Conservation (phyloP, 106 monocot genomes). For the Ottelia alismoides region DNA sequence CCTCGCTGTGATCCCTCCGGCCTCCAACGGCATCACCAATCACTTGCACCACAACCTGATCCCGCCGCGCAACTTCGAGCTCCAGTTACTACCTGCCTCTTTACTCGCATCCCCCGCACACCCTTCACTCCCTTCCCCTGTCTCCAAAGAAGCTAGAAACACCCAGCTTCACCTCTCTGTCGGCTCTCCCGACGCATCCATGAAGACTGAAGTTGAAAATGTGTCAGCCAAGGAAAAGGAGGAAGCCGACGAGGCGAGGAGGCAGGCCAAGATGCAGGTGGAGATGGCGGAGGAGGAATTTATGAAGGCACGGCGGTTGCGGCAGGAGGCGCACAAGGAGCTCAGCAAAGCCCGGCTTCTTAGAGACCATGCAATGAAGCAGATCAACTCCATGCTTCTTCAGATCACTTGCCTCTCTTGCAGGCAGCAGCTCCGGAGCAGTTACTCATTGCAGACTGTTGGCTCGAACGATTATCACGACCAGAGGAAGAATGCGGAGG, state of each 20-base stretch:
- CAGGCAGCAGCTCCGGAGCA: constrained; percentile 31
- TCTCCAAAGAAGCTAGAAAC: not conserved
- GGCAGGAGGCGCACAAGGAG: constrained; percentile 61
- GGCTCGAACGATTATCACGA: too few species aligned
- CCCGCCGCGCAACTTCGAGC: constrained; percentile 22
- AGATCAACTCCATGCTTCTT: constrained; percentile 31
- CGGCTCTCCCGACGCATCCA: constrained; percentile 1
- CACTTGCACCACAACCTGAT: constrained; percentile 1
- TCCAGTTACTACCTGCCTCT: constrained; percentile 40
- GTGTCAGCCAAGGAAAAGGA: constrained; percentile 10
- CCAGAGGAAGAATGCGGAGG: too few species aligned
- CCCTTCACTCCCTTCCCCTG: not conserved
- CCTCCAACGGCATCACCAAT: not conserved
- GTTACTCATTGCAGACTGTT: too few species aligned
- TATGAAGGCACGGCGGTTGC: constrained; percentile 34
- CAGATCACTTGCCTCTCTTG: constrained; percentile 77
- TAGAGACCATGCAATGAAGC: constrained; percentile 44
- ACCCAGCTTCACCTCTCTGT: constrained; percentile 30
- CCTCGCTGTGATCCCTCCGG: not conserved
- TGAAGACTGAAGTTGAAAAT: not conserved
- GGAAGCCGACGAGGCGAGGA: constrained; percentile 24
- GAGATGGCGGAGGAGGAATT: constrained; percentile 65
- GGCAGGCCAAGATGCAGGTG: constrained; percentile 32
- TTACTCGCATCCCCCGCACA: not conserved
- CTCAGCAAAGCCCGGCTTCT: constrained; percentile 39